These are phyloP conservation scores for Coemansia sp. DNA, from an alignment of 192 early-diverging fungal species.

Conservation along the genomic window DNA sequence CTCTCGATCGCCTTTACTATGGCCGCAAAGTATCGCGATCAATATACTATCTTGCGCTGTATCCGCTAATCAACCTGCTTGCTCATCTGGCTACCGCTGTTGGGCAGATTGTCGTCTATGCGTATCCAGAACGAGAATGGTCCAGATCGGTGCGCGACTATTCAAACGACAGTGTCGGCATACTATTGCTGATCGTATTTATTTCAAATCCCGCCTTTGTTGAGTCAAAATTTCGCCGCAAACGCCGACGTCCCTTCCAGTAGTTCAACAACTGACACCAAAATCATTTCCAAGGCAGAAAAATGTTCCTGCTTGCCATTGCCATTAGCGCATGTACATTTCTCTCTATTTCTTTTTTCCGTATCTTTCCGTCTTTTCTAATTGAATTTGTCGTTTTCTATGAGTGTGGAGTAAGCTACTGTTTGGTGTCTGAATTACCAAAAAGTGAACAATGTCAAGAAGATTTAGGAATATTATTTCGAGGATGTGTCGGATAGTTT, in stretches of 20 bases:
- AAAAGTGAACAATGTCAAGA: neutral
- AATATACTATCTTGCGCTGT: slow-evolving; percentile 54
- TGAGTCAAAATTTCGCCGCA: slow-evolving; percentile 34
- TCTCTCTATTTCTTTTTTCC: neutral
- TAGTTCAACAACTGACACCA: neutral
- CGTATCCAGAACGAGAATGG: slow-evolving; percentile 45
- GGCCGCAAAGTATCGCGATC: slow-evolving; percentile 55
- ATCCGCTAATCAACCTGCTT: slow-evolving; percentile 49
- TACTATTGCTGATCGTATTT: slow-evolving; percentile 50
- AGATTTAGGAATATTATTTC: neutral
- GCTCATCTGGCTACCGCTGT: slow-evolving; percentile 47
- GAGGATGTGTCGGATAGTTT: slow-evolving; percentile 7
- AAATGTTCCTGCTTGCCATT: neutral
- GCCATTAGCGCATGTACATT: neutral
- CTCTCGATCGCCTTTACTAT: slow-evolving; percentile 52
- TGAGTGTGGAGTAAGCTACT: neutral
- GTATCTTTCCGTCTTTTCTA: neutral
- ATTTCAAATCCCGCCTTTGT: slow-evolving; percentile 57
- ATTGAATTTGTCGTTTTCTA: neutral
- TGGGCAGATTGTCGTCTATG: slow-evolving; percentile 52
- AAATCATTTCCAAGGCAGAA: neutral
- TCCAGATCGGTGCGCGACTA: slow-evolving; percentile 48
- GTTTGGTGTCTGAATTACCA: neutral
- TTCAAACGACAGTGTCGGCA: slow-evolving; percentile 55
- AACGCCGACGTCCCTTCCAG: slow-evolving; percentile 18